Evolutionary conservation across 1,284 basidiomycete species (phyloP), one percentile per base, ranked within the genome.

Genomic region (Boletellus dicymbophilus): DNA sequence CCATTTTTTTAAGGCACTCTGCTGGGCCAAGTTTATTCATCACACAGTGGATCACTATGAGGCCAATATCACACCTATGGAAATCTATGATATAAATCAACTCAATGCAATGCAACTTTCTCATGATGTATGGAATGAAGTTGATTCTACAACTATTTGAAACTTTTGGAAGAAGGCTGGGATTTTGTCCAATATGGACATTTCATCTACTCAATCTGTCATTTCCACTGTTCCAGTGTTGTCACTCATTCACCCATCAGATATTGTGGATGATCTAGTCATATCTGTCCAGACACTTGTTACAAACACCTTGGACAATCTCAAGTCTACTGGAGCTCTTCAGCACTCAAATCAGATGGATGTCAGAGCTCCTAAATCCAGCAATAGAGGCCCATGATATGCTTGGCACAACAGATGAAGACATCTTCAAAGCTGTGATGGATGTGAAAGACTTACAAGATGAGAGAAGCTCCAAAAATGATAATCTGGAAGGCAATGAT

Each of bases 131-230:
- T 46, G 46, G 38, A 27, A 47, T n/a, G n/a, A 40, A 6, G 31
- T 47, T 1, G 37, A 46, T 21, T 16, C 45, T 6, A 39, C 10
- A 2, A 38, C 21, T 0, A 46, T 46, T 5, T 3, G 18, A 5
- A 47, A 47, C 10, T 47, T 30, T 30, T 58, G 57, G 54, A 0
- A 10, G 0, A 59, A 58, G 12, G 48, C 58, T 1, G 11, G 26
- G 1, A 55, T 55, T 25, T 4, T 59, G 15, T 36, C 52, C 2
- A 9, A 22, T 15, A 23, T 16, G 1, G 20, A 1, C 2, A 8
- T 16, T 12, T 15, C 6, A 15, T 13, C 12, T n/a, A n/a, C n/a
- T n/a, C n/a, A n/a, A 4, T 3, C 40, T 15, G n/a, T 22, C 20
- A 2, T 10, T 3, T 23, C 33, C 2, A 18, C n/a, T 4, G 9